These are phyloP conservation scores for Panus rudis DNA, from an alignment of 768 basidiomycete genomes.

Conservation along the genomic window DNA sequence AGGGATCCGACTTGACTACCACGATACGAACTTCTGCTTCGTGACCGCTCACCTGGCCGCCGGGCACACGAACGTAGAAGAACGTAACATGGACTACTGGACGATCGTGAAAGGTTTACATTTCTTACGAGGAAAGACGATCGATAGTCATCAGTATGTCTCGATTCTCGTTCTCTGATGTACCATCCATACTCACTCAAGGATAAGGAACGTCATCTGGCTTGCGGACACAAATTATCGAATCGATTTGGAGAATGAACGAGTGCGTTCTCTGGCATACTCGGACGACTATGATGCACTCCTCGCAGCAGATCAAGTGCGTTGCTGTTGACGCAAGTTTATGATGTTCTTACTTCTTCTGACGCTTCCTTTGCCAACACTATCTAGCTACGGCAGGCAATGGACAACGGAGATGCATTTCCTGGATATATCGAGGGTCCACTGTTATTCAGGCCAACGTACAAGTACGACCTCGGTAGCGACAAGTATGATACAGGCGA, in stretches of 20 bases:
- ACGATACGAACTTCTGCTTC: slow-evolving; percentile 91
- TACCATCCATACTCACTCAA: background rate
- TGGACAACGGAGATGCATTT: slow-evolving; percentile 72
- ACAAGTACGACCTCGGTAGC: slow-evolving; percentile 80
- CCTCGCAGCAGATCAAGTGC: slow-evolving; percentile 80
- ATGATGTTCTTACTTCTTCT: slow-evolving; percentile 1
- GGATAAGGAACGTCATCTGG: slow-evolving; percentile 81
- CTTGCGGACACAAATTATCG: slow-evolving; percentile 95
- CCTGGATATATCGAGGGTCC: slow-evolving; percentile 84
- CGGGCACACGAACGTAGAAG: slow-evolving; percentile 85
- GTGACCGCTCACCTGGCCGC: slow-evolving; percentile 94
- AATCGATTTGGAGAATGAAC: slow-evolving; percentile 78
- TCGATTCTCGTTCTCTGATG: slow-evolving; percentile 1
- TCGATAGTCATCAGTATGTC: slow-evolving; percentile 83
- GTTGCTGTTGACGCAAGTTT: slow-evolving; percentile 13
- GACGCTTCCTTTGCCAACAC: slow-evolving; percentile 3
- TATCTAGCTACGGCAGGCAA: slow-evolving; percentile 65
- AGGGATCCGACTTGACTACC: slow-evolving; percentile 85
- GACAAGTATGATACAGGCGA: slow-evolving; percentile 93
- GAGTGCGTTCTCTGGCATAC: slow-evolving; percentile 60
- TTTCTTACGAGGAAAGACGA: slow-evolving; percentile 85
- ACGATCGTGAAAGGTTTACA: slow-evolving; percentile 82
- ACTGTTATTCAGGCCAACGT: slow-evolving; percentile 88
- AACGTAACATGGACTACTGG: slow-evolving; percentile 86
- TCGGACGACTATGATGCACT: slow-evolving; percentile 66